Conservation (phyloP, 306 rosid genomes). For the Cucumis hystrix region DNA sequence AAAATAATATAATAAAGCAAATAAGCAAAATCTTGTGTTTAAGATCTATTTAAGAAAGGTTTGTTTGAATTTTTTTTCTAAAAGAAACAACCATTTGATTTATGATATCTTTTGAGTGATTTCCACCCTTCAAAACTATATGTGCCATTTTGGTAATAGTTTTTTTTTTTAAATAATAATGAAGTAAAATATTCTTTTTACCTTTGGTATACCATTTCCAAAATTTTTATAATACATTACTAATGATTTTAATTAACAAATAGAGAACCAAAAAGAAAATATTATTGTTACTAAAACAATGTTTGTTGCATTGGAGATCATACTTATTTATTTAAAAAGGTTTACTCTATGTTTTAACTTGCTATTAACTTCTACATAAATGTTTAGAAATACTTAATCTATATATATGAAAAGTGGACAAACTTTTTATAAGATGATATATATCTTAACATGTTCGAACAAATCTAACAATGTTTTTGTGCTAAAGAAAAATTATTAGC, state of each 20-base stretch:
- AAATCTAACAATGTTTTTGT: not conserved
- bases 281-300: no score
- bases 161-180: no score
- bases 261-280: no score
- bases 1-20: not conserved
- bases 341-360: no score
- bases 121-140: not conserved
- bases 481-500: not conserved
- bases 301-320: no score
- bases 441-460: not conserved
- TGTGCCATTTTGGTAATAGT: not conserved
- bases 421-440: not conserved
- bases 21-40: not conserved
- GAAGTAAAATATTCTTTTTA: no score
- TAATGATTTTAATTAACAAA: no score
- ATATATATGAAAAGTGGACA: not conserved
- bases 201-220: no score
- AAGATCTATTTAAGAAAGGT: not conserved
- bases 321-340: no score
- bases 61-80: not conserved
- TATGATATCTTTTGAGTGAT: not conserved
- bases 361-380: no score
- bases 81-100: not conserved
- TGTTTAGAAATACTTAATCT: no score
- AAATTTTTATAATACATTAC: no score